phyloP scores from a whole-genome alignment of 257 asterid genomes.

The Buddleja alternifolia region DNA sequence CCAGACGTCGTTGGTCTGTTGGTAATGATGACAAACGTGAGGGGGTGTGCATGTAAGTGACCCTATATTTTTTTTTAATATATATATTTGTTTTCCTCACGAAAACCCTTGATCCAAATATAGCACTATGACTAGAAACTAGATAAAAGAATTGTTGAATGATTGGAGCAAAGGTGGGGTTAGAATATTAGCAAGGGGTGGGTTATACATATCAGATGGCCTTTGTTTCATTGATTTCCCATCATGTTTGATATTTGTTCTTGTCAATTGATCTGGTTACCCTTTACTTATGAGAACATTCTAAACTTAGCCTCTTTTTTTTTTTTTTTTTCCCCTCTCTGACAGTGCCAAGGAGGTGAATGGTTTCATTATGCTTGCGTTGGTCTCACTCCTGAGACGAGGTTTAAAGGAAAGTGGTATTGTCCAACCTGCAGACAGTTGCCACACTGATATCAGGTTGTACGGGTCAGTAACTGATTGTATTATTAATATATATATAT shows the following conservation, averaged over 20 bases:
- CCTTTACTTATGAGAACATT: not conserved
- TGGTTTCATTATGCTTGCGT: conserved; percentile 99
- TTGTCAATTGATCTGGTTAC: not conserved
- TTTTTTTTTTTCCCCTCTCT: too few species aligned
- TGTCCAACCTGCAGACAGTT: conserved; percentile 88
- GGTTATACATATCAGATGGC: not conserved
- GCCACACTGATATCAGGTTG: conserved; percentile 37
- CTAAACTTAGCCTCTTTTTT: conserved; percentile 13
- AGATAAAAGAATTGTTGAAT: not conserved
- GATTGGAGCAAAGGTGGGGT: not conserved
- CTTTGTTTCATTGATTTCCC: not conserved
- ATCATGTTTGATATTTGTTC: not conserved
- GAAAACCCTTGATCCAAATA: too few species aligned
- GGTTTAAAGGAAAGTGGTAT: conserved; percentile 96
- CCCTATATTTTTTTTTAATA: too few species aligned
- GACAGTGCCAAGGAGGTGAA: conserved; percentile 98
- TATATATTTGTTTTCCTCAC: too few species aligned
- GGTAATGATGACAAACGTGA: too few species aligned
- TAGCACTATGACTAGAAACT: too few species aligned
- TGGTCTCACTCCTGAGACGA: conserved; percentile 92
- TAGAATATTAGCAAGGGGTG: not conserved
- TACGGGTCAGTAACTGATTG: not conserved
- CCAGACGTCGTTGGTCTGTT: too few species aligned
- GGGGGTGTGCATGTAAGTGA: too few species aligned
- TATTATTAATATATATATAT: not conserved